These are phyloP conservation scores for Saturnispora sekii DNA, from an alignment of 805 yeast species.

Conservation along the genomic window DNA sequence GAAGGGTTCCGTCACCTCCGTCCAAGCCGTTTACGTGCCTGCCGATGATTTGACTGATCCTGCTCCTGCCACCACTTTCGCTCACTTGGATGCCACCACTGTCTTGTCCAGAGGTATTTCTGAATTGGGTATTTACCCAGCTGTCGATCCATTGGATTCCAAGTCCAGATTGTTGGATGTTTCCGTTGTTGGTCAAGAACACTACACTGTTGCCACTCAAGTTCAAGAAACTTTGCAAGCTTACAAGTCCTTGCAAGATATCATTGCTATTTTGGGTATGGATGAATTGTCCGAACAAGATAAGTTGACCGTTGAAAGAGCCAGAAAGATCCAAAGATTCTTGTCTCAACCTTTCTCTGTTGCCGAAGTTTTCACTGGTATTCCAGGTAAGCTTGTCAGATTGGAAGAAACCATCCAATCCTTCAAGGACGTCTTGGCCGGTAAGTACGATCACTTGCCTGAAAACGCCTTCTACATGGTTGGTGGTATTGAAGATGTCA, in stretches of 20 bases:
- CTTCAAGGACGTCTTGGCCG: slow-evolving; percentile 94
- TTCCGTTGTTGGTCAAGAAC: slow-evolving; percentile 97
- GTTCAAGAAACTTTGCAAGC: slow-evolving; percentile 99
- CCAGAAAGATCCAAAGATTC: slow-evolving; percentile 99
- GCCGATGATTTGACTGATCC: slow-evolving; percentile 99
- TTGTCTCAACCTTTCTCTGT: slow-evolving; percentile 99
- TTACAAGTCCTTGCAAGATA: slow-evolving; percentile 99
- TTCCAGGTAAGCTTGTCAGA: slow-evolving; percentile 95
- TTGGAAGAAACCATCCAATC: slow-evolving; percentile 90
- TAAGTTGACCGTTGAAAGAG: slow-evolving; percentile 99
- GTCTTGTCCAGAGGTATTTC: slow-evolving; percentile 99
- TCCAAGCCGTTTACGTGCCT: slow-evolving; percentile 99
- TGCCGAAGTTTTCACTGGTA: slow-evolving; percentile 99
- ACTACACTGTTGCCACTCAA: slow-evolving; percentile 86
- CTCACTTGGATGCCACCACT: slow-evolving; percentile 99
- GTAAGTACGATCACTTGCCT: slow-evolving; percentile 98
- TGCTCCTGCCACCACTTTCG: slow-evolving; percentile 99
- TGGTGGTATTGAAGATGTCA: slow-evolving; percentile 98
- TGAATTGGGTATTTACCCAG: slow-evolving; percentile 99
- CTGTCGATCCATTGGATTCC: slow-evolving; percentile 99
- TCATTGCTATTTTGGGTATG: slow-evolving; percentile 99
- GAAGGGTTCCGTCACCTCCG: slow-evolving; percentile 99
- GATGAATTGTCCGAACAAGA: slow-evolving; percentile 98
- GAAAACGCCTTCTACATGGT: slow-evolving; percentile 99
- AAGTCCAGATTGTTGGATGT: slow-evolving; percentile 97